Base-by-base conservation (phyloP, 2,329 filamentous ascomycete genomes). In the Cryoendolithus antarcticus region DNA sequence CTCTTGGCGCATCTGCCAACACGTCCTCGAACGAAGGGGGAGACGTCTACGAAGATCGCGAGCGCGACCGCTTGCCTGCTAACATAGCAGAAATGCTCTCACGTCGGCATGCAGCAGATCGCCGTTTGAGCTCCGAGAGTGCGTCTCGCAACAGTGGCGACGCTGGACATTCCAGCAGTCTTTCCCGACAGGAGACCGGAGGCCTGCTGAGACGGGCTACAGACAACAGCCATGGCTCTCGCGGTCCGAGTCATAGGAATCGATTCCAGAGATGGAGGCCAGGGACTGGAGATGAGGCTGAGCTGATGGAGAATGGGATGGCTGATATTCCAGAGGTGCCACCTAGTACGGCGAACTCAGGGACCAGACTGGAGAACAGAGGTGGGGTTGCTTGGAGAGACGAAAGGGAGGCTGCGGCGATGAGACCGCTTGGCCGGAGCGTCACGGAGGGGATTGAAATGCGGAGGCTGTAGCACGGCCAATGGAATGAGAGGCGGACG, bases 1-100 rank as follows among this genome's bases (percentile, higher is more conserved):
- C 77, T 2, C 65, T 82, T 2, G 80, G 80, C 24, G 80, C 81
- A 70, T 68, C 64, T 28, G 69, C 72, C 34, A 64, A 79, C 31
- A 68, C 69, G 3, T 66, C 71, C 1, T 66, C 65, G 27, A 76
- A 80, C 46, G 62, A 76, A 33, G 69, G 73, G 43, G 75, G 74
- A 34, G 80, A 84, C 50, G 72, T 82, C 1, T 79, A 76, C 52
- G 74, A 77, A 41, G 74, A 77, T 50, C 66, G 64, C 10, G 55
- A 62, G 15, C 55, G 58, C 37, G 47, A 61, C 42, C 61, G 65
- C 21, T 48, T 72, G 9, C 57, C 65, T 41, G 53, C 58, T 11
- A 50, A 61, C 13, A 54, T 67, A 10, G 58, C 47, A 7, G 48
- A 57, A 30, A 64, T 63, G 3, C 48, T 53, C 2, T 48, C 43